Evolutionary conservation across 495 filamentous ascomycete genomes (phyloP).

Genomic region (Antarctomyces pellizariae): DNA sequence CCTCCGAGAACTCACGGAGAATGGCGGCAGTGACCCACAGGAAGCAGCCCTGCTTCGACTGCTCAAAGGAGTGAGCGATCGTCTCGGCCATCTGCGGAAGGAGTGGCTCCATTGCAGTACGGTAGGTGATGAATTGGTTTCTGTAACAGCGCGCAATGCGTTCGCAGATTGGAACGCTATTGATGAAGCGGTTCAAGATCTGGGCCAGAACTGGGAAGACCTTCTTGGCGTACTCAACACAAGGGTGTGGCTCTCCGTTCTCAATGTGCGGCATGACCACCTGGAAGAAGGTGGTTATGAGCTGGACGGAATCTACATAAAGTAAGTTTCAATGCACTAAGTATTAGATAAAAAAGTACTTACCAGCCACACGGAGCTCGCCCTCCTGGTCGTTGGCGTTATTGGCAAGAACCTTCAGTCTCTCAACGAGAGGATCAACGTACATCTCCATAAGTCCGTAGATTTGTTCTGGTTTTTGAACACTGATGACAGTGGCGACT

Average conservation of each 20-base stretch:
- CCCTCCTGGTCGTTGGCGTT: constrained; percentile 56
- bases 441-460: constrained; percentile 74
- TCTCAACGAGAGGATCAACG: constrained; percentile 74
- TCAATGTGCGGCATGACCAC: constrained; percentile 54
- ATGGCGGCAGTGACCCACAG: constrained; percentile 92
- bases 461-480: constrained; percentile 55
- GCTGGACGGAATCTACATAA: constrained; percentile 53
- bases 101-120: constrained; percentile 67
- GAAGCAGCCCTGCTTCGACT: constrained; percentile 84
- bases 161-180: constrained; percentile 73
- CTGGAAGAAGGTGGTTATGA: constrained; percentile 77
- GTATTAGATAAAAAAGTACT: constrained; percentile 10
- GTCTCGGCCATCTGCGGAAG: constrained; percentile 70
- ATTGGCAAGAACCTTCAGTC: constrained; percentile 72
- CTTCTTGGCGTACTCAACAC: constrained; percentile 87
- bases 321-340: constrained; percentile 10
- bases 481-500: constrained; percentile 71
- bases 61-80: constrained; percentile 60
- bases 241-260: constrained; percentile 55
- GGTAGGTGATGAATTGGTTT: constrained; percentile 86
- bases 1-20: constrained; percentile 81
- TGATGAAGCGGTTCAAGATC: constrained; percentile 64
- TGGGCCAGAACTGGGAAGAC: constrained; percentile 68
- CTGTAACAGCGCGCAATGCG: constrained; percentile 86
- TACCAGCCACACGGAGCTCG: constrained; percentile 66